Conservation (phyloP, 108 stramenopile genomes). For the Cyclotella kingstonii region DNA sequence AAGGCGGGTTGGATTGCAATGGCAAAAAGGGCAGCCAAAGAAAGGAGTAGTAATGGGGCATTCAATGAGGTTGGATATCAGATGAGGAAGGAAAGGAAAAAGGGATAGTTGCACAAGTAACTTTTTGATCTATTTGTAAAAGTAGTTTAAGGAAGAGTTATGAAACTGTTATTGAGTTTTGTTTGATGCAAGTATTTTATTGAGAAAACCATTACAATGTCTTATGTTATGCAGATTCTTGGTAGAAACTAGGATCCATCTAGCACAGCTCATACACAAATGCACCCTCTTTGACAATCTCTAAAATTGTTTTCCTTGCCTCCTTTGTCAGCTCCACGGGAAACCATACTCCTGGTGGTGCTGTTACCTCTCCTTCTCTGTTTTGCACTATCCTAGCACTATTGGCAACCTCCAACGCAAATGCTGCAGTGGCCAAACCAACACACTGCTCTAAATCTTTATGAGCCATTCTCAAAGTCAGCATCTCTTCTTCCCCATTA, state of each 20-base stretch:
- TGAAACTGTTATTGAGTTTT: too few relatives aligned
- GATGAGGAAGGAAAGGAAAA: constrained; percentile 42
- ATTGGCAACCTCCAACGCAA: constrained; percentile 59
- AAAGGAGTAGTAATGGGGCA: constrained; percentile 17
- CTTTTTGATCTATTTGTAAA: too few relatives aligned
- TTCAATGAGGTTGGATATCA: constrained; percentile 46
- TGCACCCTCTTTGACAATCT: constrained; percentile 36
- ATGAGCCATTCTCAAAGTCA: constrained; percentile 53
- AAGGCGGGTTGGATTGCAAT: constrained; percentile 19
- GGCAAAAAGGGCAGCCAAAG: constrained; percentile 27
- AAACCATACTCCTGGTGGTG: constrained; percentile 67
- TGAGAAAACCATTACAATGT: too few relatives aligned
- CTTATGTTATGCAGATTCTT: too few relatives aligned
- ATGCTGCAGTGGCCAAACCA: constrained; percentile 75
- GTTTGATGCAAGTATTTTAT: too few relatives aligned
- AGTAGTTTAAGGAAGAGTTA: too few relatives aligned
- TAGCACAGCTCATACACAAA: constrained; percentile 41
- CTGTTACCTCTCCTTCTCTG: constrained; percentile 15
- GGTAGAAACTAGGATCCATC: too few relatives aligned
- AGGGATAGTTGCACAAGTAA: too few relatives aligned
- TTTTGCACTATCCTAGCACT: constrained; percentile 1
- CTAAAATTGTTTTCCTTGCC: constrained; percentile 41
- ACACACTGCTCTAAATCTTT: constrained; percentile 84
- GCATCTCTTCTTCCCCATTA: constrained; percentile 1
- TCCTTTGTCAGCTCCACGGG: constrained; percentile 51